phyloP scores from a whole-genome alignment of 129 eudicot species.

The Pseudognaphalium luteoalbum region DNA sequence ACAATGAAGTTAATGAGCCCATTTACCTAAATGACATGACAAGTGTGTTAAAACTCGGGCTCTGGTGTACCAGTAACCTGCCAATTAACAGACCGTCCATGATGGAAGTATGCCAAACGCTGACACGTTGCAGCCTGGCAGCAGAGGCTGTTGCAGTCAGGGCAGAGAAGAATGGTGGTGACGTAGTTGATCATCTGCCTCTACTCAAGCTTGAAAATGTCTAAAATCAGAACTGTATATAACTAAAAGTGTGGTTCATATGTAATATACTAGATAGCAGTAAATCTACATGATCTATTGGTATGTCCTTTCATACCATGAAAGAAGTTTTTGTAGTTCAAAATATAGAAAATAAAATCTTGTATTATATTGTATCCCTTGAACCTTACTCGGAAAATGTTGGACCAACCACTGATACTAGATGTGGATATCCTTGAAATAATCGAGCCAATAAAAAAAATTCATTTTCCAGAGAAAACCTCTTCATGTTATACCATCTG shows the following conservation, averaged over 20 bases:
- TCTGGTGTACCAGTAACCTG: slow-evolving; percentile 65
- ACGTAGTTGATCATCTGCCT: slow-evolving; percentile 52
- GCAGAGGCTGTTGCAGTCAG: neutral
- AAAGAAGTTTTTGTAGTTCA: neutral
- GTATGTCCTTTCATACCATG: neutral
- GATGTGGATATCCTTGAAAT: neutral
- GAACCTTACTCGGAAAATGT: neutral
- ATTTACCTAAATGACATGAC: slow-evolving; percentile 55
- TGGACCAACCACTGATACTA: neutral
- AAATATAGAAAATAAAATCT: neutral
- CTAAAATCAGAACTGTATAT: slow-evolving; percentile 17
- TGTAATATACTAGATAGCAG: neutral
- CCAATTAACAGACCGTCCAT: slow-evolving; percentile 73
- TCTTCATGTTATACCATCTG: neutral
- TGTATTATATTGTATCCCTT: neutral
- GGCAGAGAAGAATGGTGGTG: slow-evolving; percentile 19
- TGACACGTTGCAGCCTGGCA: slow-evolving; percentile 40
- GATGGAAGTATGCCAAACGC: slow-evolving; percentile 64
- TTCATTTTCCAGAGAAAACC: neutral
- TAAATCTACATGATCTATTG: neutral
- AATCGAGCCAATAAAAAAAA: neutral
- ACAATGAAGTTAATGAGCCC: slow-evolving; percentile 47
- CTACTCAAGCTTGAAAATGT: slow-evolving; percentile 50
- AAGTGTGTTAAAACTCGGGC: slow-evolving; percentile 62
- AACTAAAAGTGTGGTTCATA: slow-evolving; percentile 19